phyloP scores from a whole-genome alignment of 176 grass and related monocot species.

The Aegilops umbellulata region DNA sequence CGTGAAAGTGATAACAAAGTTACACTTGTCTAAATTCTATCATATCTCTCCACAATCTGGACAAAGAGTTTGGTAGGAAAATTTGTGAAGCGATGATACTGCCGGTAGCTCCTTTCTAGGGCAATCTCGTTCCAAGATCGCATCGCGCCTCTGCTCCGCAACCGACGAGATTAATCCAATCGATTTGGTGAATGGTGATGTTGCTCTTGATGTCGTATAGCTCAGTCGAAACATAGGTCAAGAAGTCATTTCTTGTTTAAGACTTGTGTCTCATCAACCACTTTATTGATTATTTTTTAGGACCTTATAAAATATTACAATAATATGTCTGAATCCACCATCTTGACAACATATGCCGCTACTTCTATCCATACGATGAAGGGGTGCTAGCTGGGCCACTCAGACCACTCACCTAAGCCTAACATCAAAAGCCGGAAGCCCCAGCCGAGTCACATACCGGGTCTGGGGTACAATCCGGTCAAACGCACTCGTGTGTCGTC shows the following conservation, averaged over 20 bases:
- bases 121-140: neutral
- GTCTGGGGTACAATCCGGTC: too few relatives aligned
- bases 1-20: neutral
- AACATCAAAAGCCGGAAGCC: too few relatives aligned
- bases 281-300: too few relatives aligned
- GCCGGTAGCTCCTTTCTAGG: slow-evolving; percentile 13
- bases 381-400: too few relatives aligned
- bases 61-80: slow-evolving; percentile 1
- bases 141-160: neutral
- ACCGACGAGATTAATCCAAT: neutral
- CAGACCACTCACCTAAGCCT: too few relatives aligned
- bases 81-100: neutral
- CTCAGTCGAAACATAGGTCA: neutral
- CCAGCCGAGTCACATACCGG: too few relatives aligned
- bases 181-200: neutral
- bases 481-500: too few relatives aligned
- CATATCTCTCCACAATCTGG: neutral
- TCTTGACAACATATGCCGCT: too few relatives aligned
- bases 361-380: too few relatives aligned
- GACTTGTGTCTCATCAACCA: neutral
- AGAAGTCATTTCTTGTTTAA: neutral
- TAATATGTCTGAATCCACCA: too few relatives aligned
- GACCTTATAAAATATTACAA: too few relatives aligned
- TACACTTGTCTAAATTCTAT: neutral
- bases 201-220: neutral